These are phyloP conservation scores for Podila minutissima DNA, from an alignment of 192 early-diverging fungal genomes.

Conservation along the genomic window DNA sequence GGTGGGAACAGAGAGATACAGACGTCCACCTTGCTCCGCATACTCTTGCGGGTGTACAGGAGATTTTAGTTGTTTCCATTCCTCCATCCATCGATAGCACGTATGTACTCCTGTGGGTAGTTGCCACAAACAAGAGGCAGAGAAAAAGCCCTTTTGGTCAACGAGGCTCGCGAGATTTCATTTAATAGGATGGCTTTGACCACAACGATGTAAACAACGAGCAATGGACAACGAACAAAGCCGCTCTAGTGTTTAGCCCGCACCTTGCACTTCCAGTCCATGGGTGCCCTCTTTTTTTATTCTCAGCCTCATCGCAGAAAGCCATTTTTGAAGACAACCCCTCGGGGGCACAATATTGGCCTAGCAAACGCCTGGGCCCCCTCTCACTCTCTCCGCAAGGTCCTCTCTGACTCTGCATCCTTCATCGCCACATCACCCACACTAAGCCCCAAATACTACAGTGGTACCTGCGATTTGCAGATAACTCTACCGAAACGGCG, in stretches of 20 bases:
- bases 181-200: not conserved
- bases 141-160: not conserved
- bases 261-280: no score
- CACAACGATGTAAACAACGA: not conserved
- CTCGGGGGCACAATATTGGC: not conserved
- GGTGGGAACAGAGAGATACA: no score
- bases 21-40: no score
- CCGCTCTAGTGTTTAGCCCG: no score
- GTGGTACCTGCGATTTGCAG: no score
- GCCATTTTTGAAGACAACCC: not conserved
- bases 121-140: not conserved
- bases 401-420: not conserved
- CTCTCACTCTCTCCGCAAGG: not conserved
- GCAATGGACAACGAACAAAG: not conserved
- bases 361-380: slow-evolving; percentile 2
- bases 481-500: not conserved
- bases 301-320: not conserved
- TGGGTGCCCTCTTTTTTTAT: not conserved
- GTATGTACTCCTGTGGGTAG: not conserved
- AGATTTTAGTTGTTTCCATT: no score
- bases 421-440: slow-evolving; percentile 2
- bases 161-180: not conserved
- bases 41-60: no score
- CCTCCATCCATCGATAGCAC: not conserved
- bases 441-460: not conserved